These are phyloP conservation scores for Lolium perenne DNA, from an alignment of 176 grass and related monocot species.

Conservation along the genomic window DNA sequence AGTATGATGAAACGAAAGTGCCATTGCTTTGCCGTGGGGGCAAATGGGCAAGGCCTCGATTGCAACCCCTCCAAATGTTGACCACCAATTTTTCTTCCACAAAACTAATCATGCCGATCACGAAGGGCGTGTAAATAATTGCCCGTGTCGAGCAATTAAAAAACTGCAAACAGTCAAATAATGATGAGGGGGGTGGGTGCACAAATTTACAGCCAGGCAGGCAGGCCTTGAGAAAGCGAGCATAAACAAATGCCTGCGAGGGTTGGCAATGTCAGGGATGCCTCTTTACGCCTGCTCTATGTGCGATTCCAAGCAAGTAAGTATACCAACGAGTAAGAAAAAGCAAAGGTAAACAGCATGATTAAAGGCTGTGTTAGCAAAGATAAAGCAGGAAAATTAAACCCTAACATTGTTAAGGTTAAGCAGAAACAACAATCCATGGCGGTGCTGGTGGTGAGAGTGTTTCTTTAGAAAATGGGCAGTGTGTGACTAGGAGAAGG, in stretches of 20 bases:
- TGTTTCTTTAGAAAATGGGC: background rate
- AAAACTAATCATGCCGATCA: constrained; percentile 71
- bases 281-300: constrained; percentile 51
- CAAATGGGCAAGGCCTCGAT: constrained; percentile 50
- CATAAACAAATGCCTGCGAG: constrained; percentile 58
- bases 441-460: constrained; percentile 30
- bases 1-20: constrained; percentile 41
- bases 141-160: constrained; percentile 52
- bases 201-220: constrained; percentile 69
- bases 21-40: constrained; percentile 53
- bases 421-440: constrained; percentile 34
- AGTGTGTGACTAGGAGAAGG: constrained; percentile 16
- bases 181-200: constrained; percentile 52
- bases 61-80: constrained; percentile 53
- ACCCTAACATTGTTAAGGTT: constrained; percentile 22
- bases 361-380: constrained; percentile 77
- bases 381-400: constrained; percentile 58
- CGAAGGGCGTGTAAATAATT: constrained; percentile 71
- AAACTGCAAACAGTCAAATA: constrained; percentile 64
- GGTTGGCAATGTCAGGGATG: constrained; percentile 73
- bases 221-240: constrained; percentile 56
- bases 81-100: constrained; percentile 49
- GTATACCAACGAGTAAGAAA: constrained; percentile 50
- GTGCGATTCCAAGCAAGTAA: constrained; percentile 30
- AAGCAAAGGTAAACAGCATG: constrained; percentile 76